phyloP scores from a whole-genome alignment of 495 filamentous ascomycete species.

The Penicillium herquei region DNA sequence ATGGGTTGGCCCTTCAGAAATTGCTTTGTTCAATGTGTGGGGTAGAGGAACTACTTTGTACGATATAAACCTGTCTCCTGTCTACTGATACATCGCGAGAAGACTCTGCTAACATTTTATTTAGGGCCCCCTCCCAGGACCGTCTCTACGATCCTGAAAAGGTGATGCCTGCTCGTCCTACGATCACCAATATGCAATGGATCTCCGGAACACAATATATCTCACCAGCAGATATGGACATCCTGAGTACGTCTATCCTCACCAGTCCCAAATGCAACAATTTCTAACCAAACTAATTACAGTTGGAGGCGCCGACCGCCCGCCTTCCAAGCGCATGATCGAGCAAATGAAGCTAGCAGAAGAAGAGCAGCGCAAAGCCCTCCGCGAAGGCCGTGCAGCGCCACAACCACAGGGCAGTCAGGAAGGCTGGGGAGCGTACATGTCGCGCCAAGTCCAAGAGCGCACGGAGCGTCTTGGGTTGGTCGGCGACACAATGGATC shows the following conservation, averaged over 20 bases:
- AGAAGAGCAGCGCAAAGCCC: slow-evolving; percentile 50
- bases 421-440: slow-evolving; percentile 67
- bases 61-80: too few species aligned
- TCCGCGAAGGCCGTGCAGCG: slow-evolving; percentile 34
- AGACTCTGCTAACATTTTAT: slow-evolving; percentile 26
- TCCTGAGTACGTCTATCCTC: slow-evolving; percentile 55
- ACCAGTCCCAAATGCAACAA: not conserved
- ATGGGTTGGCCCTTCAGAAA: slow-evolving; percentile 87
- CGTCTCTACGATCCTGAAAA: slow-evolving; percentile 73
- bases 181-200: slow-evolving; percentile 95
- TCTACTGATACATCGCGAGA: not conserved
- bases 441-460: slow-evolving; percentile 83
- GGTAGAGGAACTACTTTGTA: slow-evolving; percentile 63
- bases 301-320: slow-evolving; percentile 84
- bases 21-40: slow-evolving; percentile 78
- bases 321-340: slow-evolving; percentile 76
- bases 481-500: slow-evolving; percentile 80
- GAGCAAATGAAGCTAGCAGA: slow-evolving; percentile 61
- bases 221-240: slow-evolving; percentile 83
- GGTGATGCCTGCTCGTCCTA: slow-evolving; percentile 76
- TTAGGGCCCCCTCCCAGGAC: slow-evolving; percentile 58
- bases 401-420: slow-evolving; percentile 24
- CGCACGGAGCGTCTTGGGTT: slow-evolving; percentile 81
- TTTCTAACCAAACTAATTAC: slow-evolving; percentile 10
- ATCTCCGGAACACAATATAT: slow-evolving; percentile 93